Conservation (phyloP, 2,329 filamentous ascomycete species). For the Pestalotiopsis sp. region DNA sequence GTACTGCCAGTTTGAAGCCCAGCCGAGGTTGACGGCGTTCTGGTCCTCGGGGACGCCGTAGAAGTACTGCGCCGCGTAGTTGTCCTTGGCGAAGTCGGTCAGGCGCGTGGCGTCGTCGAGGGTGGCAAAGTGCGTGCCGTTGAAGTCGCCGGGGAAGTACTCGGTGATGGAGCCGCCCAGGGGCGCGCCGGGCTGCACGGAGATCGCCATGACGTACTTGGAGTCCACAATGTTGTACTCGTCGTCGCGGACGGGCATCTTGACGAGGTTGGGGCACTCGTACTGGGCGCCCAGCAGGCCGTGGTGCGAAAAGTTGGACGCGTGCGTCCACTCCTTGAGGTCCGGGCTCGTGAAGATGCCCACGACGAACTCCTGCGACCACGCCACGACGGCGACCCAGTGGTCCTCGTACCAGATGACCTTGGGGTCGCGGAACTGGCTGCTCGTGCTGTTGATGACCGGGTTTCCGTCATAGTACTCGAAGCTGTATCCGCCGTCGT, state of each 20-base stretch:
- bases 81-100: constrained; percentile 53
- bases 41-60: constrained; percentile 41
- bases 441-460: constrained; percentile 56
- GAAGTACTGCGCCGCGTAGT: constrained; percentile 62
- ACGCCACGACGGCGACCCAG: constrained; percentile 63
- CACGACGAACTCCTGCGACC: constrained; percentile 56
- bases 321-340: constrained; percentile 59
- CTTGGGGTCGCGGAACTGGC: constrained; percentile 68
- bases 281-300: constrained; percentile 59
- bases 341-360: constrained; percentile 65
- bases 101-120: constrained; percentile 43
- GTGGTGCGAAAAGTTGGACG: constrained; percentile 58
- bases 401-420: constrained; percentile 59
- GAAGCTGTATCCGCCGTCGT: constrained; percentile 65
- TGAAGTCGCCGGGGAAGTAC: constrained; percentile 63
- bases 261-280: constrained; percentile 65
- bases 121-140: constrained; percentile 62
- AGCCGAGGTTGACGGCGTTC: constrained; percentile 52
- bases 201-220: constrained; percentile 50
- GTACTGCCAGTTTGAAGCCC: constrained; percentile 66
- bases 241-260: constrained; percentile 47
- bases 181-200: constrained; percentile 60
- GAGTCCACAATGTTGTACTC: constrained; percentile 34
- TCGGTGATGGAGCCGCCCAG: constrained; percentile 56
- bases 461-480: constrained; percentile 62